Evolutionary conservation across 2,329 filamentous ascomycete genomes (phyloP), one percentile per base, ranked within the genome.

Genomic region (Aspergillus sp.): DNA sequence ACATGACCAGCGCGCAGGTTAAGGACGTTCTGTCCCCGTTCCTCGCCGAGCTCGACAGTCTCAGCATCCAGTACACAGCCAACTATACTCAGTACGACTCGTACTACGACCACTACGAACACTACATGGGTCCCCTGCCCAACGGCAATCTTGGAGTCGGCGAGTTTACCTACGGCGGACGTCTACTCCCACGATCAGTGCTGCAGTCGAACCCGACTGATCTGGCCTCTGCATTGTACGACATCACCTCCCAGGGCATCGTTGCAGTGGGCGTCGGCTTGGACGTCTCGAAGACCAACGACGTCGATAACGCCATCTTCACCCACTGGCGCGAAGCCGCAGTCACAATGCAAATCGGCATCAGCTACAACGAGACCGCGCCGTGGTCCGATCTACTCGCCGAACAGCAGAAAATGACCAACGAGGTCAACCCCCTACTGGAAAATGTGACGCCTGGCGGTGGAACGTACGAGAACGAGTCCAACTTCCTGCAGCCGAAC

Each of bases 1-100:
- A 77, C 67, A 76, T 80, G 63, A 79, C 75, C 5, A 64, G 73
- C 1, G 69, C 66, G 17, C 66, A 84, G 41, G 75, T 83, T 19
- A 68, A 78, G 57, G 63, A 67, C 9, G 76, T 82, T 41, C 71
- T 86, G 19, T 59, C 67, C 0, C 79, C 81, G 3, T 79, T 82
- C 60, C 66, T 72, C 27, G 59, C 68, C 11, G 72, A 69, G 15
- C 77, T 84, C 4, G 68, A 75, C 40, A 51, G 61, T 5, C 58
- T 74, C n/a, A 62, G 65, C 34, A 73, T 78, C 60, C 56, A 63
- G 6, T 77, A 76, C 60, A 63, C 58, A 17, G 61, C 64, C 54
- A 58, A 63, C 45, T 69, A 66, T 48, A 67, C 61, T 24, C 49
- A 73, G 39, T 75, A 68, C 51, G 53, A 63, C 24, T 68, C 66